These are phyloP conservation scores for Aciculosporium take DNA, from an alignment of 2,329 filamentous ascomycete genomes.

Conservation along the genomic window DNA sequence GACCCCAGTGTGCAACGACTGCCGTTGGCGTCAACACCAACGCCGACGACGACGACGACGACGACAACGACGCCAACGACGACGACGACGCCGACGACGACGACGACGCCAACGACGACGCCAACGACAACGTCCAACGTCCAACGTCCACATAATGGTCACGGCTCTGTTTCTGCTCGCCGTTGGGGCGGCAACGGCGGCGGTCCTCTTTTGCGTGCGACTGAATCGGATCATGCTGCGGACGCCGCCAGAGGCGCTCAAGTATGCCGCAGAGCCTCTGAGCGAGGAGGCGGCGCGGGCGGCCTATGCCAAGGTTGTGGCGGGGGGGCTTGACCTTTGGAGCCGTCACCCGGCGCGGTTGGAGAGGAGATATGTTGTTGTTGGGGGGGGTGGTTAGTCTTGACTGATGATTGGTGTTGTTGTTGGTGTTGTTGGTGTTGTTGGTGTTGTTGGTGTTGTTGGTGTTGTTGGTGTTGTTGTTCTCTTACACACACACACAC, in stretches of 20 bases:
- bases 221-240: constrained; percentile 23
- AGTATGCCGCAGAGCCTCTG: constrained; percentile 19
- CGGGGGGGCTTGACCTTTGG: constrained; percentile 19
- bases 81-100: no score
- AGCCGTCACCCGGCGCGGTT: constrained; percentile 24
- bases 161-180: constrained; percentile 1
- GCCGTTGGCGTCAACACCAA: no score
- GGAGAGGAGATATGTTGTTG: constrained; percentile 29
- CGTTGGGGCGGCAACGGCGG: not conserved
- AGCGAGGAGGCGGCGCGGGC: constrained; percentile 20
- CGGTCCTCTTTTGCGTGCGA: constrained; percentile 14
- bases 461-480: no score
- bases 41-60: no score
- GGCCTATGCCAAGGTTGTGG: constrained; percentile 15
- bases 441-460: no score
- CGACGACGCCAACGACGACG: no score
- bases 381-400: constrained; percentile 24
- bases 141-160: not conserved
- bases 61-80: no score
- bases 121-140: no score
- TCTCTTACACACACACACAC: no score
- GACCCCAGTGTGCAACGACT: no score
- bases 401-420: no score
- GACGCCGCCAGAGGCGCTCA: constrained; percentile 22
- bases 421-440: no score